phyloP scores from a whole-genome alignment of 805 yeast species.

The Candida corydali region DNA sequence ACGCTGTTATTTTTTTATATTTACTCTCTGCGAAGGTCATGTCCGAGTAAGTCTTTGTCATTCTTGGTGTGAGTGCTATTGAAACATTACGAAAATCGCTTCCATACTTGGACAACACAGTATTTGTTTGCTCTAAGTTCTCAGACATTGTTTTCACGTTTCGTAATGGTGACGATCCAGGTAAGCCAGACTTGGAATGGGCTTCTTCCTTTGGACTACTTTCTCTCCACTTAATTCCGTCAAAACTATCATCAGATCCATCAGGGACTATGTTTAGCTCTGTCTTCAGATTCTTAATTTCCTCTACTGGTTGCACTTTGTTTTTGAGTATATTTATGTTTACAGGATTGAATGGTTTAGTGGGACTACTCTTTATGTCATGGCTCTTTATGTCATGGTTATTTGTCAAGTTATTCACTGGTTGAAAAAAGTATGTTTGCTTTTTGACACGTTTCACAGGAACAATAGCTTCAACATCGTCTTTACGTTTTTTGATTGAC shows the following conservation, averaged over 20 bases:
- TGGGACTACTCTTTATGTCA: background rate
- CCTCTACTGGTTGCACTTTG: constrained; percentile 5
- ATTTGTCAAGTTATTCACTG: constrained; percentile 25
- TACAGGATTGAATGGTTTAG: background rate
- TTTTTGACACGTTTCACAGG: constrained; percentile 11
- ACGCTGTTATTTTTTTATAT: constrained; percentile 10
- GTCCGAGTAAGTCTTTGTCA: constrained; percentile 33
- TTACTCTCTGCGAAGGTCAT: constrained; percentile 15
- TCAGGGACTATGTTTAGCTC: constrained; percentile 15
- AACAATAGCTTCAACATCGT: constrained; percentile 6
- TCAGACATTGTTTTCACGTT: constrained; percentile 15
- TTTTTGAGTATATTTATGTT: constrained; percentile 4
- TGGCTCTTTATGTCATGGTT: background rate
- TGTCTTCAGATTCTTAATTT: background rate
- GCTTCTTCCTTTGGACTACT: constrained; percentile 19
- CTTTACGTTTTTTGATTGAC: constrained; percentile 8
- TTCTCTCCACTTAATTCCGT: constrained; percentile 41
- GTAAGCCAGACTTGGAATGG: constrained; percentile 1
- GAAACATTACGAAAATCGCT: constrained; percentile 27
- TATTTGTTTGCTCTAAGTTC: constrained; percentile 14
- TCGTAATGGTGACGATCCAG: constrained; percentile 44
- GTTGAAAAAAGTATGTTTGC: constrained; percentile 33
- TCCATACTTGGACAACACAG: constrained; percentile 41
- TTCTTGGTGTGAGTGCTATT: constrained; percentile 25
- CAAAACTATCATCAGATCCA: constrained; percentile 42